Conservation (phyloP, 2,329 filamentous ascomycete genomes). For the Verticillium alfalfae region DNA sequence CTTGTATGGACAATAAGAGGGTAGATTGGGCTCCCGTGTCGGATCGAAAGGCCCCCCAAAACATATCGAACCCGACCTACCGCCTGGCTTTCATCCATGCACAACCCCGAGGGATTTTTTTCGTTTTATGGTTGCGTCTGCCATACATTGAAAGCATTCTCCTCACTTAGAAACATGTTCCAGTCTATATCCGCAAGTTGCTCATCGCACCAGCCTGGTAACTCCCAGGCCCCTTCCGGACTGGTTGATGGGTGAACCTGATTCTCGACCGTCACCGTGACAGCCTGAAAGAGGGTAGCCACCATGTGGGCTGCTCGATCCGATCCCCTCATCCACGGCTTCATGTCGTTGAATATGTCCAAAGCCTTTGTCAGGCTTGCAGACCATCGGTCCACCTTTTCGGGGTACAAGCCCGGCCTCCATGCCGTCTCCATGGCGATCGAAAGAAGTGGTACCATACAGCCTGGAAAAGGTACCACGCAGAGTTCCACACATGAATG, state of each 20-base stretch:
- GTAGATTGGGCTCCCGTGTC: too few relatives aligned
- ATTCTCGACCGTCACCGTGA: slow-evolving; percentile 14
- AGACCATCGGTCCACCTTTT: slow-evolving; percentile 12
- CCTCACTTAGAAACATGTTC: slow-evolving; percentile 16
- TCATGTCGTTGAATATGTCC: slow-evolving; percentile 19
- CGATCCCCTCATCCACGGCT: slow-evolving; percentile 19
- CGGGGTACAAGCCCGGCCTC: neutral
- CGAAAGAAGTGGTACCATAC: slow-evolving; percentile 21
- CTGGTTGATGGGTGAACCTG: slow-evolving; percentile 15
- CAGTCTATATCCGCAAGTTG: slow-evolving; percentile 19
- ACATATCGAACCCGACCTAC: too few relatives aligned
- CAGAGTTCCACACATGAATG: slow-evolving; percentile 23
- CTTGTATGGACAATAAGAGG: too few relatives aligned
- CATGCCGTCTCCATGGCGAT: slow-evolving; percentile 16
- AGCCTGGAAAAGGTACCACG: slow-evolving; percentile 26
- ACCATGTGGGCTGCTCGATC: slow-evolving; percentile 19
- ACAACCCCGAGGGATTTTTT: too few relatives aligned
- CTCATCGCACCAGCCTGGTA: slow-evolving; percentile 20
- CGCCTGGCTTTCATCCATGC: too few relatives aligned
- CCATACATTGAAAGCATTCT: slow-evolving; percentile 4
- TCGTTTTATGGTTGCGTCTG: too few relatives aligned
- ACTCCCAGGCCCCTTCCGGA: slow-evolving; percentile 15
- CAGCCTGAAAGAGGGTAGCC: slow-evolving; percentile 18
- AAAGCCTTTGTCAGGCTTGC: slow-evolving; percentile 17
- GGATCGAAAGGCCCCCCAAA: too few relatives aligned